phyloP scores from a whole-genome alignment of 306 rosid genomes.

The Rosa lucieae region DNA sequence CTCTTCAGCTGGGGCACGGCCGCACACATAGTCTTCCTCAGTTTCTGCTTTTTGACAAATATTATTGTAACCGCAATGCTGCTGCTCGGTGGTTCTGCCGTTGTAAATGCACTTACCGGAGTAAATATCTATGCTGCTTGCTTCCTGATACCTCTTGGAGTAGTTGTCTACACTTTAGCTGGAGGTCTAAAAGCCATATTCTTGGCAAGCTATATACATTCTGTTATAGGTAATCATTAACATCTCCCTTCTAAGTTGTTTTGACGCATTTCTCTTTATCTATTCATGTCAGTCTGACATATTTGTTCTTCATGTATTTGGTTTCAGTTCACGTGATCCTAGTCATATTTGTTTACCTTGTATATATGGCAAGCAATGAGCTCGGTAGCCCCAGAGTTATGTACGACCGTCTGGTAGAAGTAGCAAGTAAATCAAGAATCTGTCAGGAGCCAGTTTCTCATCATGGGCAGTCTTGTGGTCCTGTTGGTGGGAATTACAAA shows the following conservation, averaged over 20 bases:
- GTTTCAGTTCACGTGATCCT: constrained; percentile 76
- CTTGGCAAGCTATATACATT: constrained; percentile 96
- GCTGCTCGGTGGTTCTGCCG: constrained; percentile 96
- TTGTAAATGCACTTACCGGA: constrained; percentile 87
- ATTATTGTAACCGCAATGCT: constrained; percentile 91
- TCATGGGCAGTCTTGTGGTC: constrained; percentile 92
- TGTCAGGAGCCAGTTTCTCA: constrained; percentile 79
- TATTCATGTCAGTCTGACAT: not conserved
- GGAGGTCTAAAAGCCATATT: constrained; percentile 97
- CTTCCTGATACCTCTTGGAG: constrained; percentile 94
- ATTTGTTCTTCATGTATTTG: constrained; percentile 16
- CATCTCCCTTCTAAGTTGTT: constrained; percentile 3
- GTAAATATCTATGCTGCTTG: constrained; percentile 92
- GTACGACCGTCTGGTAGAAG: constrained; percentile 60
- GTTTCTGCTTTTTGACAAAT: constrained; percentile 85
- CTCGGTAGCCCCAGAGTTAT: constrained; percentile 81
- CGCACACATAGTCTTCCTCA: constrained; percentile 76
- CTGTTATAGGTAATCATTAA: constrained; percentile 67
- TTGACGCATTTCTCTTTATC: not conserved
- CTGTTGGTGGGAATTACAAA: constrained; percentile 72
- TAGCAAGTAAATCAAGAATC: constrained; percentile 71
- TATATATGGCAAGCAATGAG: constrained; percentile 69
- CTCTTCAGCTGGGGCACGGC: constrained; percentile 85
- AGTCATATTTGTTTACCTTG: constrained; percentile 87
- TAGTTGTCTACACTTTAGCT: constrained; percentile 84